These are phyloP conservation scores for Alternaria rosae DNA, from an alignment of 2,329 filamentous ascomycete genomes.

Conservation along the genomic window DNA sequence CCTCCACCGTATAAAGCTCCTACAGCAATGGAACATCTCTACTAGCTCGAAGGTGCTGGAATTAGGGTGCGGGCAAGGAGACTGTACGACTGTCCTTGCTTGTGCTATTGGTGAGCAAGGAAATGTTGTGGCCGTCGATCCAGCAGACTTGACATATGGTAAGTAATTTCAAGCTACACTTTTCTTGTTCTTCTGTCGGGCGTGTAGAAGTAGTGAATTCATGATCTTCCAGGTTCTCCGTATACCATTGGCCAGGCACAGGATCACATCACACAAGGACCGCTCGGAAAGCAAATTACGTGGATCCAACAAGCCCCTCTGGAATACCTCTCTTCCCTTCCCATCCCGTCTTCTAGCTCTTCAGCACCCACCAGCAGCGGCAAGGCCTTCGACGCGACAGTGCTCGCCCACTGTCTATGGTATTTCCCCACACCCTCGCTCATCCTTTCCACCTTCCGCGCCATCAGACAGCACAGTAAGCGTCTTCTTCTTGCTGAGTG, in stretches of 20 bases:
- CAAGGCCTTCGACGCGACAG: slow-evolving; percentile 54
- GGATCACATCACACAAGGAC: slow-evolving; percentile 50
- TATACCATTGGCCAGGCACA: slow-evolving; percentile 61
- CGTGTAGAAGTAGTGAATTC: slow-evolving; percentile 5
- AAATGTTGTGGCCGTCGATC: slow-evolving; percentile 60
- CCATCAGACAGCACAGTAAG: slow-evolving; percentile 45
- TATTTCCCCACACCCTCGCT: slow-evolving; percentile 57
- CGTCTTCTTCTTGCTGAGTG: slow-evolving; percentile 58
- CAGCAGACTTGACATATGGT: slow-evolving; percentile 59
- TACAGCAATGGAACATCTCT: slow-evolving; percentile 29
- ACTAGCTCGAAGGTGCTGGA: slow-evolving; percentile 59
- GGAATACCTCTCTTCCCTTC: slow-evolving; percentile 27
- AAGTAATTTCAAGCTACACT: not conserved
- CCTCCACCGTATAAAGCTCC: slow-evolving; percentile 29
- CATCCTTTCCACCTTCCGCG: slow-evolving; percentile 49
- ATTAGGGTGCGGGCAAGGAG: slow-evolving; percentile 67
- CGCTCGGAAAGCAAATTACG: slow-evolving; percentile 53
- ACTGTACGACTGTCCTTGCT: slow-evolving; percentile 63
- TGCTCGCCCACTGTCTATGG: slow-evolving; percentile 62
- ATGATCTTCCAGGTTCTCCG: slow-evolving; percentile 35
- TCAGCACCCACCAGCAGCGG: slow-evolving; percentile 9
- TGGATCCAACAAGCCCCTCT: slow-evolving; percentile 54
- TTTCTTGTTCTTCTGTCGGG: slow-evolving; percentile 2
- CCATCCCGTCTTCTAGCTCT: slow-evolving; percentile 2
- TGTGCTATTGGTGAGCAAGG: slow-evolving; percentile 55